Evolutionary conservation across 768 basidiomycete genomes (phyloP).

Genomic region (Baorangia bicolor): DNA sequence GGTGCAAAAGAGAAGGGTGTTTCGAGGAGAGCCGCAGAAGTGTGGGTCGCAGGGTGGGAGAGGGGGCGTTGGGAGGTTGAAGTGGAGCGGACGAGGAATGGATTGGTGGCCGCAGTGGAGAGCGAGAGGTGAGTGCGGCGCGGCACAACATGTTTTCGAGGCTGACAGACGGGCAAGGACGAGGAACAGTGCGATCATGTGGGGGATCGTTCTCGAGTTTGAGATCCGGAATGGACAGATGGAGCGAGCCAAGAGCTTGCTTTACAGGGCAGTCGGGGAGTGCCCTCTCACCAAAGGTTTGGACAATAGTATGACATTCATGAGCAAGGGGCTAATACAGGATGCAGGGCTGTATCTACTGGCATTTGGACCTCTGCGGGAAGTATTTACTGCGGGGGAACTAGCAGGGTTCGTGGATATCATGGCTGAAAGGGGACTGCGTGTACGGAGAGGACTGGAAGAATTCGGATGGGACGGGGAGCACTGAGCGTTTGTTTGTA

Average conservation of each 20-base stretch:
- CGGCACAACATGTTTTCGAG: no score
- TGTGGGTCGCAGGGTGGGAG: constrained; percentile 83
- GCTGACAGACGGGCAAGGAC: constrained; percentile 46
- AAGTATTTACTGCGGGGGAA: constrained; percentile 59
- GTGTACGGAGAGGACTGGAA: constrained; percentile 62
- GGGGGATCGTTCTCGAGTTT: constrained; percentile 75
- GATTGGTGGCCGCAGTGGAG: constrained; percentile 60
- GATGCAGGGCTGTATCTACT: constrained; percentile 68
- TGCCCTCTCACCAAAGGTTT: constrained; percentile 76
- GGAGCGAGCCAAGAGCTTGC: constrained; percentile 62
- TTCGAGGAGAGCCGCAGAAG: constrained; percentile 58
- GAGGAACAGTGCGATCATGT: constrained; percentile 60
- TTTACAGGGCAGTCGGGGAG: constrained; percentile 73
- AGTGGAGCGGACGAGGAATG: constrained; percentile 65
- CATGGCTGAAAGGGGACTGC: constrained; percentile 75
- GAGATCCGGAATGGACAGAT: constrained; percentile 65
- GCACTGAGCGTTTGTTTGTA: constrained; percentile 6
- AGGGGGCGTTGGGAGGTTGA: constrained; percentile 68
- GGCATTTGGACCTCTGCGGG: constrained; percentile 70
- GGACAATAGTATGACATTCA: not conserved
- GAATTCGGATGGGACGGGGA: constrained; percentile 30
- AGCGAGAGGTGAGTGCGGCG: constrained; percentile 56
- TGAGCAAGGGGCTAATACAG: constrained; percentile 11
- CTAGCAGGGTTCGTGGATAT: constrained; percentile 61
- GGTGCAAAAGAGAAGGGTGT: constrained; percentile 52